Evolutionary conservation across 1,284 basidiomycete genomes (phyloP).

Genomic region (Rhodotorula sp.): DNA sequence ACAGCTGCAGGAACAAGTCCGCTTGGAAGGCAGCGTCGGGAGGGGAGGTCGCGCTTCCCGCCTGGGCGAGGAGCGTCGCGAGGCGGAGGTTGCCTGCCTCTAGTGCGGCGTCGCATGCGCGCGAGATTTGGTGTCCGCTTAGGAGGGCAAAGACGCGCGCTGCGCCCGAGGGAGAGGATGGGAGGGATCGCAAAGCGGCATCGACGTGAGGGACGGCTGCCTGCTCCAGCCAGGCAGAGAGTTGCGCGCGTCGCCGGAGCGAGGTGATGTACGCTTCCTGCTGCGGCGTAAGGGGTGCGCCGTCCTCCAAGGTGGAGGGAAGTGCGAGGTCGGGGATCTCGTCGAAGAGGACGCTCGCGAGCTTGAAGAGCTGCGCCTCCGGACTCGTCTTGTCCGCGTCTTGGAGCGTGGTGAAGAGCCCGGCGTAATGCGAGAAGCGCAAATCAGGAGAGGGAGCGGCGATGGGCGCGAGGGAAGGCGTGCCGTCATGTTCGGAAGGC

Average conservation of each 20-base stretch:
- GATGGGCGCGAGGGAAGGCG: slow-evolving; percentile 56
- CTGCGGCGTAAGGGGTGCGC: neutral
- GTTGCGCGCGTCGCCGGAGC: slow-evolving; percentile 70
- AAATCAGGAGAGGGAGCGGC: slow-evolving; percentile 66
- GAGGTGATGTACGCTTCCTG: slow-evolving; percentile 60
- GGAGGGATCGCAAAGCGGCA: neutral
- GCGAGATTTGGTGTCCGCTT: slow-evolving; percentile 82
- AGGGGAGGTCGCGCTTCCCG: slow-evolving; percentile 54
- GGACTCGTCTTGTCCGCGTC: neutral
- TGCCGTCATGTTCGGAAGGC: slow-evolving; percentile 33
- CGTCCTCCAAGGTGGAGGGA: slow-evolving; percentile 54
- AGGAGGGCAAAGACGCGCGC: slow-evolving; percentile 71
- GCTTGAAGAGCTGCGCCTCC: slow-evolving; percentile 78
- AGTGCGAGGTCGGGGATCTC: slow-evolving; percentile 62
- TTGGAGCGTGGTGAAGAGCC: slow-evolving; percentile 55
- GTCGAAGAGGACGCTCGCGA: slow-evolving; percentile 91
- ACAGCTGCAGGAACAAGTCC: slow-evolving; percentile 76
- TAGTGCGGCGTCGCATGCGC: slow-evolving; percentile 74
- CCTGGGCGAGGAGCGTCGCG: slow-evolving; percentile 88
- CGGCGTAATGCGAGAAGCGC: slow-evolving; percentile 75
- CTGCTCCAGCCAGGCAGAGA: slow-evolving; percentile 25
- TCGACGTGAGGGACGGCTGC: slow-evolving; percentile 38
- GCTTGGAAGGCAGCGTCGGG: slow-evolving; percentile 69
- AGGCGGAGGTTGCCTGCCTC: slow-evolving; percentile 80
- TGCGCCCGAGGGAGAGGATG: slow-evolving; percentile 54